These are phyloP conservation scores for Ascosphaera pollenicola DNA, from an alignment of 2,329 filamentous ascomycete species.

Conservation along the genomic window DNA sequence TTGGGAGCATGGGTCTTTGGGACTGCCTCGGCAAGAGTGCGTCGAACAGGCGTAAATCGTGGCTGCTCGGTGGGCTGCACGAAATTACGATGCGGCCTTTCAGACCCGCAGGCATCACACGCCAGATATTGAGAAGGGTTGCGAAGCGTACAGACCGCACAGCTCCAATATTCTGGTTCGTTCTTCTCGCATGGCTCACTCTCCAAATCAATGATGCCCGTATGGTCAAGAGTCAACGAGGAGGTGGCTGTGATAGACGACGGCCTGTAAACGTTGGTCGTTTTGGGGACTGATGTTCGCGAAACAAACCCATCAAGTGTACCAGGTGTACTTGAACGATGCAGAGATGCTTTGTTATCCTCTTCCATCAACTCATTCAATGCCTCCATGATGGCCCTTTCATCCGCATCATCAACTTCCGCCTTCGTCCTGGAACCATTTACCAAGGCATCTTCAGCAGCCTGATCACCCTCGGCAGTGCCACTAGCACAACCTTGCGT, in stretches of 20 bases:
- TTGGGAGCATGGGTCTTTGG: constrained; percentile 1
- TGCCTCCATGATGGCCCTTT: constrained; percentile 65
- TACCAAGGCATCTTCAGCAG: constrained; percentile 42
- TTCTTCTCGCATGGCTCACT: constrained; percentile 10
- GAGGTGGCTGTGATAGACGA: constrained; percentile 4
- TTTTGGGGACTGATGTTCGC: constrained; percentile 16
- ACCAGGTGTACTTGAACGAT: constrained; percentile 30
- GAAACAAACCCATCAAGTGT: constrained; percentile 30
- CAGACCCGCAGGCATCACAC: constrained; percentile 37
- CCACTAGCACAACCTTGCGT: constrained; percentile 57
- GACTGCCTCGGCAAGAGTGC: no score
- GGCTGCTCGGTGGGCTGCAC: no score
- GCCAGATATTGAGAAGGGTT: constrained; percentile 36
- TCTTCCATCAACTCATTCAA: constrained; percentile 75
- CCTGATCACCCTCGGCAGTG: constrained; percentile 41
- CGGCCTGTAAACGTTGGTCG: constrained; percentile 13
- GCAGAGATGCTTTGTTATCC: constrained; percentile 36
- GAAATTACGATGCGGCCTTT: constrained; percentile 25
- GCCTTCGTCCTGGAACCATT: constrained; percentile 66
- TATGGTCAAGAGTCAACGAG: constrained; percentile 4
- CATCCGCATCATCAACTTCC: constrained; percentile 75
- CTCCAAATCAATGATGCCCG: constrained; percentile 3
- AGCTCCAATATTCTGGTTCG: constrained; percentile 30
- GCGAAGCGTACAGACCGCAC: constrained; percentile 37
- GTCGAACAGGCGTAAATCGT: no score